These are phyloP conservation scores for Raffaelea albimanens DNA, from an alignment of 2,329 filamentous ascomycete genomes.

Conservation along the genomic window DNA sequence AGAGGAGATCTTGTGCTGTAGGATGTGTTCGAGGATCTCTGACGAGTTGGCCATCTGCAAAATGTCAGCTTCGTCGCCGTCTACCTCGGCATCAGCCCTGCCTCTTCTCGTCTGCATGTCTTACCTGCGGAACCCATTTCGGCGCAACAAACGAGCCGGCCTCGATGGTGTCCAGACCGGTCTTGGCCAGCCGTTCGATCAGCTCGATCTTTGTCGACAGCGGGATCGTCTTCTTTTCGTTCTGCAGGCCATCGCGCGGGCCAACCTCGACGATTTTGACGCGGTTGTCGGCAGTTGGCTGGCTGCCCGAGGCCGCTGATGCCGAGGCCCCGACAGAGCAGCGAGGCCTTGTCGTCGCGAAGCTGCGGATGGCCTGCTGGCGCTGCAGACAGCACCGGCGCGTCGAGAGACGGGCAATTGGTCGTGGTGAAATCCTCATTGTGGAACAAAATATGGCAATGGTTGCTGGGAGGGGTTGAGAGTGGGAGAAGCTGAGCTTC, in stretches of 20 bases:
- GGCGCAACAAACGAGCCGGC: slow-evolving; percentile 75
- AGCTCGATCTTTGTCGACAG: slow-evolving; percentile 67
- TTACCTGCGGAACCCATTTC: slow-evolving; percentile 68
- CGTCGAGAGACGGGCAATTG: not conserved
- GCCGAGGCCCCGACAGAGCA: not conserved
- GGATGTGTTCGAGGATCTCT: slow-evolving; percentile 61
- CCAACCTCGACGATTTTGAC: slow-evolving; percentile 66
- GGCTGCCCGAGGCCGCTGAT: slow-evolving; percentile 4
- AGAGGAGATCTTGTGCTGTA: slow-evolving; percentile 46
- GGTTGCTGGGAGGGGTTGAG: no score
- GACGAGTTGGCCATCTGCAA: slow-evolving; percentile 68
- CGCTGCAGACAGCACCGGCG: slow-evolving; percentile 1
- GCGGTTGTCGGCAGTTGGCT: no score
- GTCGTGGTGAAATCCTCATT: not conserved
- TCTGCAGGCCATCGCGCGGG: slow-evolving; percentile 78
- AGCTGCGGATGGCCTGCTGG: not conserved
- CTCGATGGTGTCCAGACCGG: slow-evolving; percentile 66
- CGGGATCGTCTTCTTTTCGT: slow-evolving; percentile 64
- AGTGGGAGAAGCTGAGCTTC: not conserved
- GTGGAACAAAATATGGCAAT: no score
- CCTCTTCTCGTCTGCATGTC: not conserved
- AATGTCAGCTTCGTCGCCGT: not conserved
- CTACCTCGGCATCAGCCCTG: not conserved
- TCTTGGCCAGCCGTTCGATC: slow-evolving; percentile 57
- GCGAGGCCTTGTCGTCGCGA: slow-evolving; percentile 2